Base-by-base conservation (phyloP, 805 yeast genomes). In the Saccharomycopsis lassenensis region DNA sequence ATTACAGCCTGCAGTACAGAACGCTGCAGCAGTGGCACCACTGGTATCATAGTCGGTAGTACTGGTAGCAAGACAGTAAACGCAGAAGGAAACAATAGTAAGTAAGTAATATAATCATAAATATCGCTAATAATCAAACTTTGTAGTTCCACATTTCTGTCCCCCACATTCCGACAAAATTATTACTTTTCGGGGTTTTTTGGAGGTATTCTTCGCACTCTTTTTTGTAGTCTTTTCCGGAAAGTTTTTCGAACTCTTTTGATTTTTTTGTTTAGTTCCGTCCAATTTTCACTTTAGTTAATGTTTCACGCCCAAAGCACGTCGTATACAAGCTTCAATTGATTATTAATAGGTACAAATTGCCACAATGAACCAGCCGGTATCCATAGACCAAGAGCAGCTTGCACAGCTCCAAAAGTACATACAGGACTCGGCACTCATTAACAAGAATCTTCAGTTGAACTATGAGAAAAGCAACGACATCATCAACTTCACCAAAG, bases 401-500 rank as follows among this genome's bases (percentile, higher is more conserved):
- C 26, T 40, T 10, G 15, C 21, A 4, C 32, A n/a, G 7, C 27
- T 40, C 21, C 41, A 40, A 12, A 34, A 36, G 22, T 40, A 40
- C 24, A 20, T 40, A 8, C 26, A 29, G 21, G 24, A 33, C 14
- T 41, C 32, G 20, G 12, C 27, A 10, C 6, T 28, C 16, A 24
- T 27, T 4, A 33, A 24, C 20, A 24, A 17, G 27, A 15, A 24
- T 21, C 31, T 39, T 14, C 15, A 19, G 5, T 16, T 17, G n/a
- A 30, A 30, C 17, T 31, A 33, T 26, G 18, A 29, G 11, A 31
- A 18, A 6, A 23, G 30, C 2, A 27, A 29, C 18, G 30, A 21
- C 20, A 34, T 37, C 11, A 11, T 37, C 6, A 35, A 33, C 22
- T 82, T 82, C 49, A 73, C 85, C 0, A 83, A 79, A 46, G 93